These are phyloP conservation scores for Saccharomycopsis vini DNA, from an alignment of 805 yeast genomes.

Conservation along the genomic window DNA sequence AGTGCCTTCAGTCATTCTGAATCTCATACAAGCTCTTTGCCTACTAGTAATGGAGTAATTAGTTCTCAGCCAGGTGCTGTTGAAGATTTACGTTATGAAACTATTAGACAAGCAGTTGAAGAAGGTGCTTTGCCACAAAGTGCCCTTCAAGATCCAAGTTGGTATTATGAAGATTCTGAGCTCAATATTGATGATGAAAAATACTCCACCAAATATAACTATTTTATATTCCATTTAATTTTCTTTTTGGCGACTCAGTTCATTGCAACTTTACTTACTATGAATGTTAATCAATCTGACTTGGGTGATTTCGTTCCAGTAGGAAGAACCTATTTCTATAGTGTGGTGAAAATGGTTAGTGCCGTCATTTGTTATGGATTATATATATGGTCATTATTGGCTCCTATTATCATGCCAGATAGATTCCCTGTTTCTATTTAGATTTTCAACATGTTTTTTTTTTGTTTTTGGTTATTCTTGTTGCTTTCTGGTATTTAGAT, in stretches of 20 bases:
- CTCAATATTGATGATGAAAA: constrained; percentile 50
- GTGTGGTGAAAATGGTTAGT: constrained; percentile 88
- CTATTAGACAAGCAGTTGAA: constrained; percentile 90
- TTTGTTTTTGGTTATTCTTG: background rate
- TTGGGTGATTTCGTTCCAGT: constrained; percentile 91
- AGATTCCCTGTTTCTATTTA: constrained; percentile 41
- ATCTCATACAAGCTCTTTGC: constrained; percentile 30
- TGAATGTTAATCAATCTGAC: constrained; percentile 78
- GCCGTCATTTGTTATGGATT: constrained; percentile 86
- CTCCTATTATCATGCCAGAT: constrained; percentile 88
- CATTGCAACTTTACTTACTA: constrained; percentile 86
- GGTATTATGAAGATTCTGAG: constrained; percentile 37
- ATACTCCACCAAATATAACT: constrained; percentile 66
- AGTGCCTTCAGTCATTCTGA: constrained; percentile 46
- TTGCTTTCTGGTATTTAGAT: too few species aligned
- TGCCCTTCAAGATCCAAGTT: constrained; percentile 67
- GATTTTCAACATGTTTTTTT: background rate
- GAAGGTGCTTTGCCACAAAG: constrained; percentile 92
- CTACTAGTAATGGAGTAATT: constrained; percentile 30
- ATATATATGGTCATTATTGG: constrained; percentile 85
- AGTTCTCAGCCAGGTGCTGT: constrained; percentile 46
- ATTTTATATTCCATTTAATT: constrained; percentile 79
- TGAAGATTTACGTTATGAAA: constrained; percentile 74
- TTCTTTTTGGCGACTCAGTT: constrained; percentile 95
- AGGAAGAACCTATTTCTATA: constrained; percentile 90